phyloP scores from a whole-genome alignment of 345 rosid species.

The Clarkia xantiana region DNA sequence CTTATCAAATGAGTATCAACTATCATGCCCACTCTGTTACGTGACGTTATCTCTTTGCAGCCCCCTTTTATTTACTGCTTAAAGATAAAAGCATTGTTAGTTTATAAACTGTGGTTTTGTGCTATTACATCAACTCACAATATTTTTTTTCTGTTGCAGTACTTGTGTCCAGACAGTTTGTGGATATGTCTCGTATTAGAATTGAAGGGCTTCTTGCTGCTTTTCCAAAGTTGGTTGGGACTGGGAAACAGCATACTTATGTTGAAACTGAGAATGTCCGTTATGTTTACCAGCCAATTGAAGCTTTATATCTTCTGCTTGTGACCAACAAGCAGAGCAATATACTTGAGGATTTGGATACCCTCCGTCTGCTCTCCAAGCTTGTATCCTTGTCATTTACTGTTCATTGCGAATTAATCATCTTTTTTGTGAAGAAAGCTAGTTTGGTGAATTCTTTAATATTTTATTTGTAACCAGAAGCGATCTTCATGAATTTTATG shows the following conservation, averaged over 20 bases:
- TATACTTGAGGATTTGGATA: slow-evolving; percentile 94
- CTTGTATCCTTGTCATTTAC: slow-evolving; percentile 39
- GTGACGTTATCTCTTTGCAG: no score
- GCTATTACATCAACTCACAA: background rate
- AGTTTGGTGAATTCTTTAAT: background rate
- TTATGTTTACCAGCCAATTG: slow-evolving; percentile 97
- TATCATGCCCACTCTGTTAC: no score
- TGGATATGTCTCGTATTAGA: slow-evolving; percentile 91
- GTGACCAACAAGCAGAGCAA: slow-evolving; percentile 97
- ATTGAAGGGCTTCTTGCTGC: slow-evolving; percentile 99
- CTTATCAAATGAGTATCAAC: no score
- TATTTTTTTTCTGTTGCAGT: slow-evolving; percentile 31
- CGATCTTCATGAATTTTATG: no score
- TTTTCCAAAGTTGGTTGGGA: slow-evolving; percentile 95
- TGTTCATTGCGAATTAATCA: slow-evolving; percentile 1
- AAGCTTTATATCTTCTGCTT: slow-evolving; percentile 69
- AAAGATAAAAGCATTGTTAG: background rate
- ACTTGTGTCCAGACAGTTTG: slow-evolving; percentile 89
- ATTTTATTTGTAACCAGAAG: background rate
- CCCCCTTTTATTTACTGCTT: background rate
- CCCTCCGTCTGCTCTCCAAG: slow-evolving; percentile 87
- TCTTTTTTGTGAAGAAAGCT: background rate
- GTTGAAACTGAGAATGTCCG: slow-evolving; percentile 97
- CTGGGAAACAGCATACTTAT: slow-evolving; percentile 92
- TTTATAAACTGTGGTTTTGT: background rate